A percentile compares a stretch with the other conserved stretches of the same genome.
Conservation (phyloP, 2,329 filamentous ascomycete genomes). For the Colletotrichum nymphaeae region DNA sequence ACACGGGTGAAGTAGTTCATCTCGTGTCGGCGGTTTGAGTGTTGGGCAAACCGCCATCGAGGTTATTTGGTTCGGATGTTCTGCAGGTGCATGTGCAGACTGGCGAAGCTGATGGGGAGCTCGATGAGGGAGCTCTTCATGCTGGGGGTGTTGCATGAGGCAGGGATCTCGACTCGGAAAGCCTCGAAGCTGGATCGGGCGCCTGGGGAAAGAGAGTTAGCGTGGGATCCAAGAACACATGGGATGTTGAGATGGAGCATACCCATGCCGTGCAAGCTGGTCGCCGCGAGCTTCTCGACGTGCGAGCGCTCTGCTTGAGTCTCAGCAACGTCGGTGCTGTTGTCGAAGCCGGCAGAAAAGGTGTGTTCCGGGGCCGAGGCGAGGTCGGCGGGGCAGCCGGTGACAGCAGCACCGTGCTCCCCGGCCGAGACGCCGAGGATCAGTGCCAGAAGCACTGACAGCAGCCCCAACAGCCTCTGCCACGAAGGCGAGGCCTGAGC, state of each 20-base stretch:
- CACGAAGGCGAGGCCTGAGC: constrained; percentile 33
- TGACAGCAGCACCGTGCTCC: constrained; percentile 23
- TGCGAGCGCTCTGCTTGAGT: constrained; percentile 32
- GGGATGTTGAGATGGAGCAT: not conserved
- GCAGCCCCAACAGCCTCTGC: constrained; percentile 33
- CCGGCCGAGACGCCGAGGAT: constrained; percentile 27
- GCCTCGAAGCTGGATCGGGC: constrained; percentile 23
- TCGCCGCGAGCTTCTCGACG: constrained; percentile 18
- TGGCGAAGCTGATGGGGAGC: constrained; percentile 32
- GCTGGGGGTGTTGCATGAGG: constrained; percentile 15
- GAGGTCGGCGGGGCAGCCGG: constrained; percentile 18
- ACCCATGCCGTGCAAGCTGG: constrained; percentile 28
- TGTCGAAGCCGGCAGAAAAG: constrained; percentile 23
- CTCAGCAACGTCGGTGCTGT: constrained; percentile 32
- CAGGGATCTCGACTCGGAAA: constrained; percentile 23
- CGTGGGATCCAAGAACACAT: not conserved
- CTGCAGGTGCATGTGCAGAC: constrained; percentile 31
- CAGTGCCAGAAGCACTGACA: constrained; percentile 33
- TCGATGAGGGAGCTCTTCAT: constrained; percentile 22
- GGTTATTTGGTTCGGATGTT: constrained; percentile 34
- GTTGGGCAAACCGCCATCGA: constrained; percentile 25
- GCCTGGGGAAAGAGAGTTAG: not conserved
- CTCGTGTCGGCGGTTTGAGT: constrained; percentile 33
- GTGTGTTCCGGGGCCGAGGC: constrained; percentile 20
- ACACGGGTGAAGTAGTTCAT: constrained; percentile 22